A percentile compares a stretch with the other conserved stretches of the same genome.
These are phyloP conservation scores for Mycena alexandri DNA, from an alignment of 768 basidiomycete species.

Conservation along the genomic window DNA sequence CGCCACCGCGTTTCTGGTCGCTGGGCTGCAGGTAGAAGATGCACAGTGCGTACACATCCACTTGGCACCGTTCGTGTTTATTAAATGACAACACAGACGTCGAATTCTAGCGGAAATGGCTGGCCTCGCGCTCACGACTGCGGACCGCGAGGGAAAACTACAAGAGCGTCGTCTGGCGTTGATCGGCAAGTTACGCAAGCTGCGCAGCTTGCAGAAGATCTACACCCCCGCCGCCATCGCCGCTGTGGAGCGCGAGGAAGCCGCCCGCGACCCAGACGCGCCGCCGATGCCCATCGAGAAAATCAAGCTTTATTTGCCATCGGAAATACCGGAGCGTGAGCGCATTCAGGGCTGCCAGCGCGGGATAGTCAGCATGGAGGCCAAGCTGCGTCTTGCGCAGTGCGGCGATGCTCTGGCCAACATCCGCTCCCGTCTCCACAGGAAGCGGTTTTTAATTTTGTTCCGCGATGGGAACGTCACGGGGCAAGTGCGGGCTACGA, in stretches of 20 bases:
- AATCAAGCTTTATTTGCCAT: constrained; percentile 24
- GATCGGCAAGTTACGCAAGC: constrained; percentile 11
- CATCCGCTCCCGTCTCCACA: constrained; percentile 20
- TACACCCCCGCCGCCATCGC: constrained; percentile 29
- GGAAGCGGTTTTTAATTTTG: constrained; percentile 22
- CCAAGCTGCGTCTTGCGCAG: constrained; percentile 20
- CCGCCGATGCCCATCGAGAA: constrained; percentile 26
- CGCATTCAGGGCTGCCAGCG: background rate
- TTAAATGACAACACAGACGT: background rate
- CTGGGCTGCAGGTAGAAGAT: constrained; percentile 30
- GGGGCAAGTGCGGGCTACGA: constrained; percentile 9
- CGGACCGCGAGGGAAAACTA: constrained; percentile 14
- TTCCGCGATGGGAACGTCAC: constrained; percentile 21
- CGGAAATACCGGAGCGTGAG: background rate
- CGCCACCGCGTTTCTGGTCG: constrained; percentile 15
- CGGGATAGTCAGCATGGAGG: constrained; percentile 18
- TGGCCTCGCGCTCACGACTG: background rate
- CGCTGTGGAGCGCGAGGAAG: constrained; percentile 15
- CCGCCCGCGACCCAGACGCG: background rate
- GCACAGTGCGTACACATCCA: constrained; percentile 20
- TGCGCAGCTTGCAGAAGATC: constrained; percentile 14
- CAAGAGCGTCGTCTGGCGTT: constrained; percentile 26
- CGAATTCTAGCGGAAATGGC: constrained; percentile 12
- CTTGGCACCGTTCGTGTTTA: too few species aligned
- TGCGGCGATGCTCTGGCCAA: constrained; percentile 6